Base-by-base conservation (phyloP, 1,139 yeast genomes). In the Candida tunisiensis region DNA sequence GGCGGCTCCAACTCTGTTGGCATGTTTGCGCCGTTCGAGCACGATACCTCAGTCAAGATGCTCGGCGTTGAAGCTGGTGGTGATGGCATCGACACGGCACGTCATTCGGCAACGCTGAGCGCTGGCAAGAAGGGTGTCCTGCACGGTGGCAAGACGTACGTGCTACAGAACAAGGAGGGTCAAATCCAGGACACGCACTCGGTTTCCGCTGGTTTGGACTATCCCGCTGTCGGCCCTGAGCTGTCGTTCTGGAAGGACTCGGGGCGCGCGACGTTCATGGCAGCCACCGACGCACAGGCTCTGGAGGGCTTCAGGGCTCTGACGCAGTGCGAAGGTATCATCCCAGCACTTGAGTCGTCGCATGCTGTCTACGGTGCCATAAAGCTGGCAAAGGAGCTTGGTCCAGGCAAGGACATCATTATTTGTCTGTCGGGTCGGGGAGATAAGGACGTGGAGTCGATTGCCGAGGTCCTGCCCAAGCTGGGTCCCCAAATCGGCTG, bases 161-260 rank as follows among this genome's bases (percentile, higher is more conserved):
- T 88, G 25, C 64, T 88, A 45, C 98, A 91, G 58, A 79, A 77
- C 45, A 45, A 49, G 11, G 96, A 88, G 50, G 99, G 99, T 28
- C 99, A 88, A 59, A 83, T 88, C 32, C 92, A 78, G 40, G 98
- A 91, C 48, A 88, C 99, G 8, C 96, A 88, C 52, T 85, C 96
- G 16, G 91, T 88, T 24, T 82, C 95, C 38, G 99, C 99, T 22
- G 99, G 99, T 40, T 66, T 88, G 44, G 99, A 88, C 55, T 88
- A 88, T 52, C 99, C 99, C 19, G 99, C 94, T 53, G 99, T 88
- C 28, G 99, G 99, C 25, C 99, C 99, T 16, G 98, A 88, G 58
- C 66, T 88, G 43, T 91, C 98, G 2, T 70, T 66, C 51, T 88
- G 98, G 98, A 88, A 88, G 55, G 73, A 74, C 31, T 72, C 75